Conservation (phyloP, 2,329 filamentous ascomycete genomes). For the Knoxdaviesia proteae region DNA sequence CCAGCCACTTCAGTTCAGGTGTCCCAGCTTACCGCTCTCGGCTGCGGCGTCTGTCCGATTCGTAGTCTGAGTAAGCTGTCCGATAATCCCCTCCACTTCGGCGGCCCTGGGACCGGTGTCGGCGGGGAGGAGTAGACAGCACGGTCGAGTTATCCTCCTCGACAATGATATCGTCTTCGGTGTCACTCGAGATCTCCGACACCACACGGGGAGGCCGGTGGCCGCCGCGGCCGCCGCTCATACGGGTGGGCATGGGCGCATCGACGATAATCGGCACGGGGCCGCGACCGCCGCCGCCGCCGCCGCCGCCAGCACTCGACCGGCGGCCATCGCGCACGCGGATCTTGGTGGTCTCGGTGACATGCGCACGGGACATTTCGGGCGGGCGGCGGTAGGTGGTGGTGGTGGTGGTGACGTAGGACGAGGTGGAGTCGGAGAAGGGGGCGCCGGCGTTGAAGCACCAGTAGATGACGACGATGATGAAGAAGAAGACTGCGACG, state of each 20-base stretch:
- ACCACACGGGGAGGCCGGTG: not conserved
- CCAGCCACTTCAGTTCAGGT: no score
- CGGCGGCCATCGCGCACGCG: conserved; percentile 8
- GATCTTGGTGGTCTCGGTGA: conserved; percentile 12
- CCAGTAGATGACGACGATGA: conserved; percentile 29
- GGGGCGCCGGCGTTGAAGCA: conserved; percentile 22
- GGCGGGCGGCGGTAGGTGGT: conserved; percentile 6
- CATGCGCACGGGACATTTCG: conserved; percentile 4
- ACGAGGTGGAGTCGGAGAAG: conserved; percentile 6
- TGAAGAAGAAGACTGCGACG: conserved; percentile 27
- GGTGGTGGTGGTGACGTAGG: conserved; percentile 8
- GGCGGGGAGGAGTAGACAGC: no score
- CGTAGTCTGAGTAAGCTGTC: no score
- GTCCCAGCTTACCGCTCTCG: no score
- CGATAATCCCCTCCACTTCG: no score
- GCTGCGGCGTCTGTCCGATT: no score
- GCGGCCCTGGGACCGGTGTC: no score
- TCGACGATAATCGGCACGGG: conserved; percentile 9
- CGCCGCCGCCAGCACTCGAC: conserved; percentile 1
- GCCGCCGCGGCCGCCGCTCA: conserved; percentile 7
- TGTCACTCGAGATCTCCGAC: conserved; percentile 6
- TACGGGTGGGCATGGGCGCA: conserved; percentile 6
- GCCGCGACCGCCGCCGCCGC: not conserved
- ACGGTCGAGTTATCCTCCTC: conserved; percentile 14
- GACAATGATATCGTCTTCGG: conserved; percentile 17